Evolutionary conservation across 108 stramenopile genomes (phyloP).

Genomic region (Fragilariopsis cylindrus): DNA sequence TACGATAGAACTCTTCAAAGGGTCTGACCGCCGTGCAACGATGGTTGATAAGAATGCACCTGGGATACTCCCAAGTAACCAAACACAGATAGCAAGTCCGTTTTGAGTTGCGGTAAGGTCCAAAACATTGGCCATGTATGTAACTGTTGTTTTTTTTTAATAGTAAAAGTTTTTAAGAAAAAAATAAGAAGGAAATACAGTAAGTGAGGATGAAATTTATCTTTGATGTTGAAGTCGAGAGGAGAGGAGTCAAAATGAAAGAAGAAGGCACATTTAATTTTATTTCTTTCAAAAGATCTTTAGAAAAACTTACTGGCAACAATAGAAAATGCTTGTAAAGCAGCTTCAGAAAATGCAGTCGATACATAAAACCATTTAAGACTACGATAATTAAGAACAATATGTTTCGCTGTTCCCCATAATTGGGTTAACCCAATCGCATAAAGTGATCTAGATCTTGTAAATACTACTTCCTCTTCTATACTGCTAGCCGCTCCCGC

Average conservation of each 20-base stretch:
- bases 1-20: conserved; percentile 35
- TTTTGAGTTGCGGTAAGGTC: conserved; percentile 43
- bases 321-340: conserved; percentile 43
- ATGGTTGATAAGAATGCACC: conserved; percentile 37
- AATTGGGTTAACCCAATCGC: conserved; percentile 51
- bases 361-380: conserved; percentile 59
- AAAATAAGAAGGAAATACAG: not conserved
- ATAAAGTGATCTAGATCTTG: conserved; percentile 21
- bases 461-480: no score
- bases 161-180: not conserved
- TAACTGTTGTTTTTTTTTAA: conserved; percentile 24
- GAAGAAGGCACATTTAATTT: no score
- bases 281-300: no score
- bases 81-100: conserved; percentile 40
- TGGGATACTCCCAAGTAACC: conserved; percentile 49
- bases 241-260: no score
- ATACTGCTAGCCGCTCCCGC: not conserved
- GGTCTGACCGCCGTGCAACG: conserved; percentile 26
- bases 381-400: conserved; percentile 32
- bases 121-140: conserved; percentile 53
- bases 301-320: conserved; percentile 16
- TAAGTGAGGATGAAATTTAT: no score
- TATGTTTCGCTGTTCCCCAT: conserved; percentile 35
- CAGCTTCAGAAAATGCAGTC: conserved; percentile 51
- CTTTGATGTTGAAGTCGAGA: no score